These are phyloP conservation scores for Ogataea henricii DNA, from an alignment of 805 yeast genomes.

Conservation along the genomic window DNA sequence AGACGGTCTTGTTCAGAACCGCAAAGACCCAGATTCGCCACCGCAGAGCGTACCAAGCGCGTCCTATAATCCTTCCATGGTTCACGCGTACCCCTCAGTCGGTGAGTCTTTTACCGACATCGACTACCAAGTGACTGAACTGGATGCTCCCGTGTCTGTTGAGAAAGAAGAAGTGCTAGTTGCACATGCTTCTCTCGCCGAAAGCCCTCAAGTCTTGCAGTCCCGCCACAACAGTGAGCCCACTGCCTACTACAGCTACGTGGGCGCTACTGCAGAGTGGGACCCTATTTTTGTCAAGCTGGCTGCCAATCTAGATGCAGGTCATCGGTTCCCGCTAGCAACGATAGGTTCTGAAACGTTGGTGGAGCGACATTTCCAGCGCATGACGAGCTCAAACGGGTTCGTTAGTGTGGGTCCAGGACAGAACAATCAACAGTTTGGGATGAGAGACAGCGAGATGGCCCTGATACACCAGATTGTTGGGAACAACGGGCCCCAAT, in stretches of 20 bases:
- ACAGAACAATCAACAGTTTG: not conserved
- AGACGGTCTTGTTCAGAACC: not conserved
- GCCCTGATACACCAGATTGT: conserved; percentile 72
- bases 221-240: not conserved
- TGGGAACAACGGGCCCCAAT: conserved; percentile 74
- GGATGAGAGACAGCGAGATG: conserved; percentile 1
- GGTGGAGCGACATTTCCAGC: conserved; percentile 7
- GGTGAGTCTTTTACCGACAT: not conserved
- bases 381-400: conserved; percentile 8
- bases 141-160: not conserved
- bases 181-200: not conserved
- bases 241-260: not conserved
- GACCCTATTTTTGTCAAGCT: conserved; percentile 9
- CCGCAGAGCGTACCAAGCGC: not conserved
- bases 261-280: conserved; percentile 21
- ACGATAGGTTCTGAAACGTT: conserved; percentile 5
- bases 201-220: not conserved
- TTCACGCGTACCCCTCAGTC: not conserved
- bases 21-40: not conserved
- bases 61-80: not conserved
- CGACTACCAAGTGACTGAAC: not conserved
- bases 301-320: not conserved
- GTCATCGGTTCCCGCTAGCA: conserved; percentile 1
- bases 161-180: not conserved
- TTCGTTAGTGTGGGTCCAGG: conserved; percentile 9